Percentiles rank a stretch among this genome's conserved stretches.
Conservation (phyloP, 345 rosid genomes). For the Lepidium sativum region DNA sequence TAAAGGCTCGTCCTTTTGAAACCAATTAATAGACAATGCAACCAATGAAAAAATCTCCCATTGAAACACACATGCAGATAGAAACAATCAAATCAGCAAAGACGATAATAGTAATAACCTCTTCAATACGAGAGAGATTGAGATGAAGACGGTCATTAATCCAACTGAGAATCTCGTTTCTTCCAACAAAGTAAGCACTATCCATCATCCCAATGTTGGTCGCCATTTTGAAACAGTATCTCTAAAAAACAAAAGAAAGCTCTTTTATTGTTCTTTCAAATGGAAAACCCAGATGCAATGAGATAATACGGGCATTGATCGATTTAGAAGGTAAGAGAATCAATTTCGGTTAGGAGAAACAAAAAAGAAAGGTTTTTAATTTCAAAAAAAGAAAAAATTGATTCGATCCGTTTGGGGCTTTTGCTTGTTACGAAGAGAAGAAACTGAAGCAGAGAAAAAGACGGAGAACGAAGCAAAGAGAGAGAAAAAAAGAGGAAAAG, state of each 20-base stretch:
- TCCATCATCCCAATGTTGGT: slow-evolving; percentile 95
- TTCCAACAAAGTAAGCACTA: slow-evolving; percentile 93
- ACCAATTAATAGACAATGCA: neutral
- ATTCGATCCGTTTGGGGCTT: slow-evolving; percentile 30
- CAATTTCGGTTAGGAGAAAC: slow-evolving; percentile 13
- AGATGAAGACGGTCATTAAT: slow-evolving; percentile 86
- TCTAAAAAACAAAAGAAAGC: neutral
- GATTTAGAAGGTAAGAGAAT: neutral
- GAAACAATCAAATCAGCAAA: neutral
- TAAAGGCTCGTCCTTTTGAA: neutral
- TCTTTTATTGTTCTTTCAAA: neutral
- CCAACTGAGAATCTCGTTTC: slow-evolving; percentile 91
- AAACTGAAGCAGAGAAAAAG: slow-evolving; percentile 28
- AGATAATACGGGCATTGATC: slow-evolving; percentile 1
- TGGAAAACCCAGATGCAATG: slow-evolving; percentile 22
- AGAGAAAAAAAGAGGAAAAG: neutral
- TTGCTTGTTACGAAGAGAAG: slow-evolving; percentile 24
- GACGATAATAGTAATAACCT: slow-evolving; percentile 29
- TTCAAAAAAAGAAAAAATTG: neutral
- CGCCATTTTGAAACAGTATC: slow-evolving; percentile 41
- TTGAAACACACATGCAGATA: slow-evolving; percentile 14
- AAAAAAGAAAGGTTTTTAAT: neutral
- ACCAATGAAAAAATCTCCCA: neutral
- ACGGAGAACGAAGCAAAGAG: slow-evolving; percentile 22
- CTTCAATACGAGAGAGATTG: slow-evolving; percentile 86